phyloP scores from a whole-genome alignment of 805 yeast genomes.

The Zygoascus biomembranicola region DNA sequence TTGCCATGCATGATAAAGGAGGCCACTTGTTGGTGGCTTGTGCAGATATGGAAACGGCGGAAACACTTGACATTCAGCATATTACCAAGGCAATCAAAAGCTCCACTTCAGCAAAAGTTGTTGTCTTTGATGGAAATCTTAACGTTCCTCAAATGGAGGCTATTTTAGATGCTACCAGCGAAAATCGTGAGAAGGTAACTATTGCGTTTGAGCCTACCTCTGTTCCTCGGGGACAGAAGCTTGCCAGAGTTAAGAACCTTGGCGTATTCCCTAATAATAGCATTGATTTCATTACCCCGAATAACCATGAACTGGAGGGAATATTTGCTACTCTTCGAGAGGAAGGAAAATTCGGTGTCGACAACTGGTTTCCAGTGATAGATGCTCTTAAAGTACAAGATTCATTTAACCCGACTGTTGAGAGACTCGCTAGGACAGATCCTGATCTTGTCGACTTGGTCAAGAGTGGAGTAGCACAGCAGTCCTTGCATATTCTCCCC shows the following conservation, averaged over 20 bases:
- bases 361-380: slow-evolving; percentile 66
- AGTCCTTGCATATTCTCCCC: slow-evolving; percentile 65
- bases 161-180: slow-evolving; percentile 19
- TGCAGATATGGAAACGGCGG: slow-evolving; percentile 76
- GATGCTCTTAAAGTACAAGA: slow-evolving; percentile 49
- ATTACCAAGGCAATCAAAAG: slow-evolving; percentile 34
- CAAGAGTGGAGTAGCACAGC: slow-evolving; percentile 36
- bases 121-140: slow-evolving; percentile 65
- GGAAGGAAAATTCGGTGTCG: slow-evolving; percentile 42
- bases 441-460: slow-evolving; percentile 25
- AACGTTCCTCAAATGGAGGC: slow-evolving; percentile 35
- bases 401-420: slow-evolving; percentile 39
- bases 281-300: slow-evolving; percentile 55
- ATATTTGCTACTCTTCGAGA: slow-evolving; percentile 44
- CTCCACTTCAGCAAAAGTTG: slow-evolving; percentile 35
- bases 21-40: slow-evolving; percentile 70
- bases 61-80: slow-evolving; percentile 38
- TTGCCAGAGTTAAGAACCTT: slow-evolving; percentile 29
- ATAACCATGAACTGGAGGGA: slow-evolving; percentile 49
- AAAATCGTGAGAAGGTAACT: slow-evolving; percentile 7
- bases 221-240: slow-evolving; percentile 45
- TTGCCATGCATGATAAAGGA: slow-evolving; percentile 50
- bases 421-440: slow-evolving; percentile 21
- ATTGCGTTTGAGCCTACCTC: slow-evolving; percentile 75
- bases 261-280: slow-evolving; percentile 38